Base-by-base conservation (phyloP, 371 early-diverging fungal species). In the Saksenaea vasiformis region DNA sequence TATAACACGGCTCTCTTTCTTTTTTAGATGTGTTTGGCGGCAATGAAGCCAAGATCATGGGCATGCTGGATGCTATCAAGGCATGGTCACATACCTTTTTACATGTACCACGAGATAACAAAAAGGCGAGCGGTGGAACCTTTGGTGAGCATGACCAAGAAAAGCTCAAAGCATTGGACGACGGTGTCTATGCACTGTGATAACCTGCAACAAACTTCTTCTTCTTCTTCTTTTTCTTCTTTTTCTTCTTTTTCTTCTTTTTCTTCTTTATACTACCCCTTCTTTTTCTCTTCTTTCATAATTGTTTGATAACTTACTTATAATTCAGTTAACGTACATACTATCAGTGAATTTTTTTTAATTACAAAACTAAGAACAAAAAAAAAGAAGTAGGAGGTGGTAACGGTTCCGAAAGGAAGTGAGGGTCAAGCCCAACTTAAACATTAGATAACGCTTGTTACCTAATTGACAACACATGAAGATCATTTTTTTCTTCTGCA, bases 11-110 rank as follows among this genome's bases (percentile, higher is more conserved):
- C n/a, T n/a, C n/a, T n/a, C n/a, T n/a, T n/a, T n/a, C 11, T 31
- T 39, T 19, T 24, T 41, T 36, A 74, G 84, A 83, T 60, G 69
- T 83, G 38, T 80, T 83, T 66, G 73, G 73, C 41, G 81, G 79
- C 35, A 83, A 79, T 31, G 81, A 83, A 54, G 72, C 67, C 17
- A 83, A 79, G 67, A 76, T 83, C 26, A 55, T 75, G 44, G 54
- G 70, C 54, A 80, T 83, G 81, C 67, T 83, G 41, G 75, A 78
- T 41, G 66, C 78, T 7, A 79, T 83, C 60, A 76, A 73, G 9
- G 26, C 54, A 15, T 74, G 74, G 74, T 65, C 74, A 4, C 58
- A 70, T 51, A 56, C 53, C 13, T 47, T 47, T 47, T 27, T 61
- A 15, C 44, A 54, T 24, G 53, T 53, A 10, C 27, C 58, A 4